Conservation (phyloP, 495 filamentous ascomycete genomes). For the Penicillium bovifimosum region DNA sequence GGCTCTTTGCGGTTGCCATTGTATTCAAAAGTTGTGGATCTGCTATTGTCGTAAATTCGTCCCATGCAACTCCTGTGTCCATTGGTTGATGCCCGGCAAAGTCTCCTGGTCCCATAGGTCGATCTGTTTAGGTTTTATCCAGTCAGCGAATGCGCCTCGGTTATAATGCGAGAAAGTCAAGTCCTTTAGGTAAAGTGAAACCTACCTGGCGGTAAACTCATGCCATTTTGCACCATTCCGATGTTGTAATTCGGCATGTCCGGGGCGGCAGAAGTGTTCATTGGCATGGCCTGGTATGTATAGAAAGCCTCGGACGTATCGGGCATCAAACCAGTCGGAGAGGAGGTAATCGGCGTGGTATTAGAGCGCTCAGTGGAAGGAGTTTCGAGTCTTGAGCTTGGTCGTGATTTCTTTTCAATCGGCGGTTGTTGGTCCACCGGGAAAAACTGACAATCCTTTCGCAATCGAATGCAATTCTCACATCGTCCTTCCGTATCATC, state of each 20-base stretch:
- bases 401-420: conserved; percentile 46
- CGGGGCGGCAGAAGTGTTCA: conserved; percentile 28
- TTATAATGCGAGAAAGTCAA: background rate
- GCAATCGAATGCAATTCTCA: conserved; percentile 91
- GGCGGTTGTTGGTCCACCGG: conserved; percentile 83
- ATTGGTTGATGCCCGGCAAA: conserved; percentile 29
- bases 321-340: conserved; percentile 26
- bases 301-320: conserved; percentile 40
- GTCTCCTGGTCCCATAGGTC: conserved; percentile 24
- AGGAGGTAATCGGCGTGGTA: conserved; percentile 39
- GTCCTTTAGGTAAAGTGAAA: background rate
- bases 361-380: conserved; percentile 38
- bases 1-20: conserved; percentile 30
- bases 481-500: conserved; percentile 81
- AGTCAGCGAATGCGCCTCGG: background rate
- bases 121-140: conserved; percentile 15
- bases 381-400: conserved; percentile 39
- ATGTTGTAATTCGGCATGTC: conserved; percentile 35
- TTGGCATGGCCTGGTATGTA: conserved; percentile 36
- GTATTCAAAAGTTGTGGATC: conserved; percentile 36
- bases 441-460: conserved; percentile 93
- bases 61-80: conserved; percentile 35
- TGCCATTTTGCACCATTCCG: conserved; percentile 27
- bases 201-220: conserved; percentile 38
- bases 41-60: conserved; percentile 40